These are phyloP conservation scores for Mycena amicta DNA, from an alignment of 768 basidiomycete genomes.

Conservation along the genomic window DNA sequence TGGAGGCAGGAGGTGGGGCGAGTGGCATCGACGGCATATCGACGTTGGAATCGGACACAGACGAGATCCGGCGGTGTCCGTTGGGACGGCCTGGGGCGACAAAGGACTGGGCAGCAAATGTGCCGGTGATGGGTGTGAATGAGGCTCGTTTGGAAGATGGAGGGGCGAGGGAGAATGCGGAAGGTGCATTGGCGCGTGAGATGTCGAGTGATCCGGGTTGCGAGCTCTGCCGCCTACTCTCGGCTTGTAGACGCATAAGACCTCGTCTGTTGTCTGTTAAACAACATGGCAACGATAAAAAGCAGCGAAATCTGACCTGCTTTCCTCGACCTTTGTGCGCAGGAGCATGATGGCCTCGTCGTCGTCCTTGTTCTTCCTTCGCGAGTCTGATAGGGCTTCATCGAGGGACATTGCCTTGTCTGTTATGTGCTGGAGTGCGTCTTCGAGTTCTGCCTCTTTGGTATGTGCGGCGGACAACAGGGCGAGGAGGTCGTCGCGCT, in stretches of 20 bases:
- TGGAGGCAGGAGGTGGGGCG: constrained; percentile 17
- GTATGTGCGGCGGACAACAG: constrained; percentile 51
- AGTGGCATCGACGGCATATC: constrained; percentile 9
- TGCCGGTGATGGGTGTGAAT: constrained; percentile 72
- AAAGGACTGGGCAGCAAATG: constrained; percentile 34
- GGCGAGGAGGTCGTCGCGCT: constrained; percentile 68
- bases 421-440: constrained; percentile 63
- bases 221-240: constrained; percentile 66
- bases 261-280: constrained; percentile 58
- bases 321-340: constrained; percentile 85
- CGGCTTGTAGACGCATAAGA: constrained; percentile 83
- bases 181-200: constrained; percentile 46
- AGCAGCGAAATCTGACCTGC: constrained; percentile 50
- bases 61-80: constrained; percentile 72
- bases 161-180: constrained; percentile 41
- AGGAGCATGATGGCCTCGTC: constrained; percentile 77
- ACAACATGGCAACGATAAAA: constrained; percentile 13
- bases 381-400: constrained; percentile 54
- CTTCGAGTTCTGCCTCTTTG: constrained; percentile 62
- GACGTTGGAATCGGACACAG: constrained; percentile 65
- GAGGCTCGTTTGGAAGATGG: constrained; percentile 70
- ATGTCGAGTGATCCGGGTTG: constrained; percentile 54
- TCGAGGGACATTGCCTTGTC: constrained; percentile 65
- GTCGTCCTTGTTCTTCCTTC: constrained; percentile 63
- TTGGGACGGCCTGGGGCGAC: constrained; percentile 45